Conservation (phyloP, 345 rosid genomes). For the Salix koriyanagi region DNA sequence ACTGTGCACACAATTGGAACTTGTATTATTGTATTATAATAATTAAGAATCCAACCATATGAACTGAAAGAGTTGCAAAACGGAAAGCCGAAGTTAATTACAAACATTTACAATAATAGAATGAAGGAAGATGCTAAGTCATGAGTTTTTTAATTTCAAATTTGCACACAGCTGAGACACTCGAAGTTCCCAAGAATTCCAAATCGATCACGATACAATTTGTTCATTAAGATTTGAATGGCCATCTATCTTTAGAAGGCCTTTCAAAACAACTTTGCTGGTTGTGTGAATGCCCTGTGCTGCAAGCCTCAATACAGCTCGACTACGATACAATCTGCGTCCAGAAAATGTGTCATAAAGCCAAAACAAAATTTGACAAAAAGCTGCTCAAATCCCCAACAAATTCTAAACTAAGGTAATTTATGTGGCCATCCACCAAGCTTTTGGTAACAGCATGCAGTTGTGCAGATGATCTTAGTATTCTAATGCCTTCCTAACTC, state of each 20-base stretch:
- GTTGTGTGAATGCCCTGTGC: slow-evolving; percentile 66
- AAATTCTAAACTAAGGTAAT: background rate
- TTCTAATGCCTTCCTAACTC: background rate
- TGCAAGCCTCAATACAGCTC: slow-evolving; percentile 58
- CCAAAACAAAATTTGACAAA: background rate
- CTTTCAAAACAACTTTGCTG: slow-evolving; percentile 58
- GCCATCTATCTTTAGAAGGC: slow-evolving; percentile 45
- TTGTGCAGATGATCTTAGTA: background rate
- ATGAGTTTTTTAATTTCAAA: background rate
- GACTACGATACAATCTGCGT: slow-evolving; percentile 61
- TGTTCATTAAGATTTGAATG: background rate
- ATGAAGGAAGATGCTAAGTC: background rate
- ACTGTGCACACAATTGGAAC: background rate
- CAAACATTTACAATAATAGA: background rate
- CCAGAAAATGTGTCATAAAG: slow-evolving; percentile 5
- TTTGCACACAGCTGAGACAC: background rate
- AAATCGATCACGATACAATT: slow-evolving; percentile 1
- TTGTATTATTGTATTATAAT: background rate
- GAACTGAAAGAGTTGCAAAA: background rate
- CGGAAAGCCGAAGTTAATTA: background rate
- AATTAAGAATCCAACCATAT: background rate
- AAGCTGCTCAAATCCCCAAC: background rate
- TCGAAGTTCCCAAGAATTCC: background rate
- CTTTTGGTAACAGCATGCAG: background rate
- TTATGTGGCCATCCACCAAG: background rate